Conservation (phyloP, 768 basidiomycete species). For the Austroboletus festivus region DNA sequence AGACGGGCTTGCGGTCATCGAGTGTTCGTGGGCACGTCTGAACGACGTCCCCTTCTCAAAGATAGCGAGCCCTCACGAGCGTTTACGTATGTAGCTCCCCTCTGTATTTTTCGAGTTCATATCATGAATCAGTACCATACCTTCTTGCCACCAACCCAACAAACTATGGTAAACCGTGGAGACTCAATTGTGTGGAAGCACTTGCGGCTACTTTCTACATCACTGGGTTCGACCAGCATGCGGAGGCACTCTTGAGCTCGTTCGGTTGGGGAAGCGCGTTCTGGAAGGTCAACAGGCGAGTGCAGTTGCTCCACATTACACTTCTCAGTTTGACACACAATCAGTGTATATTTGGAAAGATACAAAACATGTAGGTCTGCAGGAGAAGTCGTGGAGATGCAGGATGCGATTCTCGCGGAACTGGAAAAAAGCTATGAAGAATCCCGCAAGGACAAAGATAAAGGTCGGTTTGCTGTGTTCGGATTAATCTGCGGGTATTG, state of each 20-base stretch:
- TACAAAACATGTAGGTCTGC: constrained; percentile 72
- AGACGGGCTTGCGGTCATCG: constrained; percentile 90
- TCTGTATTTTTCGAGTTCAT: neutral
- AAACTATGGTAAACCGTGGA: constrained; percentile 98
- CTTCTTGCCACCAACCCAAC: constrained; percentile 94
- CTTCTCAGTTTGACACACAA: neutral
- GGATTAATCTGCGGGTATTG: neutral
- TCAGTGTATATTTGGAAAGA: constrained; percentile 52
- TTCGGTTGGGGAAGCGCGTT: constrained; percentile 95
- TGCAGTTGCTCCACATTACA: neutral
- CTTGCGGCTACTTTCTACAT: constrained; percentile 95
- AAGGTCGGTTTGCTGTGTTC: constrained; percentile 40
- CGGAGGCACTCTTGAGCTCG: constrained; percentile 68
- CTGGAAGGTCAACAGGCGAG: constrained; percentile 76
- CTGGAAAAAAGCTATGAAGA: constrained; percentile 60
- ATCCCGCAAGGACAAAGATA: constrained; percentile 42
- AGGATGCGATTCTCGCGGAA: constrained; percentile 68
- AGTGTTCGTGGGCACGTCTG: constrained; percentile 96
- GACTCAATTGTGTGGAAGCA: constrained; percentile 91
- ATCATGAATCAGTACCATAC: constrained; percentile 71
- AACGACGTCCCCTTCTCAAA: constrained; percentile 94
- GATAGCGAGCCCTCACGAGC: constrained; percentile 90
- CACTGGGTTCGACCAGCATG: constrained; percentile 80
- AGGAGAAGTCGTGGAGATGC: constrained; percentile 54
- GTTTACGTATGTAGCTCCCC: constrained; percentile 59